Conservation (phyloP, 2,329 filamentous ascomycete genomes). For the Trichophyton equinum region DNA sequence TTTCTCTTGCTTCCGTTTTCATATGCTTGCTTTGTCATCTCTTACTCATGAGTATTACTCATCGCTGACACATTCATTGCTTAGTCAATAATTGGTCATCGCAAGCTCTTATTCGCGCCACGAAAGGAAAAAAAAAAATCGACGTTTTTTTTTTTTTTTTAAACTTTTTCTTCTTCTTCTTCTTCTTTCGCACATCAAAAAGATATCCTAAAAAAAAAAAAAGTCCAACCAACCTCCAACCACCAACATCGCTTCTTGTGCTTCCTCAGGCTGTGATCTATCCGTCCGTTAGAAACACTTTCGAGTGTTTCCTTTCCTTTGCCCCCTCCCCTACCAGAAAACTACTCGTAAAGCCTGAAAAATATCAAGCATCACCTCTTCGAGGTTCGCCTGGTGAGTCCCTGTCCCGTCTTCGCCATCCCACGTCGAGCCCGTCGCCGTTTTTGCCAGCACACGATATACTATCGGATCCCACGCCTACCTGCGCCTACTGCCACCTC, state of each 20-base stretch:
- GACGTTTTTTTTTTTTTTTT: neutral
- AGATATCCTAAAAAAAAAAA: neutral
- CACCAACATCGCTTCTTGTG: neutral
- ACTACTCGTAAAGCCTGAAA: conserved; percentile 19
- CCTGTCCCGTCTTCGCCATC: neutral
- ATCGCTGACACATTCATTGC: no score
- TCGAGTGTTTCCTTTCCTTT: conserved; percentile 12
- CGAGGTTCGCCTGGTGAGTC: conserved; percentile 13
- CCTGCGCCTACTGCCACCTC: neutral
- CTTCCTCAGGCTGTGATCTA: conserved; percentile 2
- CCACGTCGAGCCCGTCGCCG: neutral
- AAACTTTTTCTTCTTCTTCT: neutral
- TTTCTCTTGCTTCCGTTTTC: neutral
- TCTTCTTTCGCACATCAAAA: neutral
- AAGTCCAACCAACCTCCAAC: neutral
- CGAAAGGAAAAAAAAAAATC: conserved; percentile 4
- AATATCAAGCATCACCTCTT: conserved; percentile 11
- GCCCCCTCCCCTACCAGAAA: conserved; percentile 18
- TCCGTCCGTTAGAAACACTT: neutral
- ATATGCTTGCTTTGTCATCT: neutral
- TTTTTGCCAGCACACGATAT: neutral
- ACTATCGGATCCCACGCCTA: neutral
- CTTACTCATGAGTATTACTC: no score
- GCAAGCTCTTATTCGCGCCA: conserved; percentile 7
- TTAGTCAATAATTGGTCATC: neutral